Conservation (phyloP, 768 basidiomycete species). For the Mycena olivaceomarginata region DNA sequence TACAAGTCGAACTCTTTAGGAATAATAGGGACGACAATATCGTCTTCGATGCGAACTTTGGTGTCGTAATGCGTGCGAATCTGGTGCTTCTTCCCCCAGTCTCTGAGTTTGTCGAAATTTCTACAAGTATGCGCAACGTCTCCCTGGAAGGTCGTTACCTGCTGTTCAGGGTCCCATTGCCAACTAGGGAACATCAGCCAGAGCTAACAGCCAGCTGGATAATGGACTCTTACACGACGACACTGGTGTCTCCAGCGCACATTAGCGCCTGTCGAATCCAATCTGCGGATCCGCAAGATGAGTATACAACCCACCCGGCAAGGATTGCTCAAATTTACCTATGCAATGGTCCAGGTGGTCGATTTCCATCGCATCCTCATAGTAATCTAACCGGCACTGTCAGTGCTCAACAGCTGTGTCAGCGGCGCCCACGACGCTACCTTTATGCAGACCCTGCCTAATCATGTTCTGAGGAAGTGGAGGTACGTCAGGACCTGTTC, state of each 20-base stretch:
- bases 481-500: too few species aligned
- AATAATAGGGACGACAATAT: conserved; percentile 19
- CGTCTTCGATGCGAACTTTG: conserved; percentile 30
- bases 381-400: neutral
- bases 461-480: neutral
- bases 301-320: too few species aligned
- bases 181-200: conserved; percentile 6
- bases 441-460: neutral
- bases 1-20: conserved; percentile 13
- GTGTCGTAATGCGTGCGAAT: conserved; percentile 5
- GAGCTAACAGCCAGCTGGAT: too few species aligned
- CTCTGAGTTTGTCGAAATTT: conserved; percentile 29
- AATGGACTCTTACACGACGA: neutral
- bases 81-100: conserved; percentile 22
- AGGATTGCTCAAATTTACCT: neutral
- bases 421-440: neutral
- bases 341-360: neutral
- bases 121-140: conserved; percentile 31
- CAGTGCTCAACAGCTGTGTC: neutral
- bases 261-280: neutral
- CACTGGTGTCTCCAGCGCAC: neutral
- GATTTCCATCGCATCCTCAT: neutral
- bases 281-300: neutral
- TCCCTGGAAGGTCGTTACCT: conserved; percentile 8
- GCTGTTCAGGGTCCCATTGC: conserved; percentile 25